Conservation (phyloP, 352 stramenopile genomes). For the Nothophytophthora sp. region DNA sequence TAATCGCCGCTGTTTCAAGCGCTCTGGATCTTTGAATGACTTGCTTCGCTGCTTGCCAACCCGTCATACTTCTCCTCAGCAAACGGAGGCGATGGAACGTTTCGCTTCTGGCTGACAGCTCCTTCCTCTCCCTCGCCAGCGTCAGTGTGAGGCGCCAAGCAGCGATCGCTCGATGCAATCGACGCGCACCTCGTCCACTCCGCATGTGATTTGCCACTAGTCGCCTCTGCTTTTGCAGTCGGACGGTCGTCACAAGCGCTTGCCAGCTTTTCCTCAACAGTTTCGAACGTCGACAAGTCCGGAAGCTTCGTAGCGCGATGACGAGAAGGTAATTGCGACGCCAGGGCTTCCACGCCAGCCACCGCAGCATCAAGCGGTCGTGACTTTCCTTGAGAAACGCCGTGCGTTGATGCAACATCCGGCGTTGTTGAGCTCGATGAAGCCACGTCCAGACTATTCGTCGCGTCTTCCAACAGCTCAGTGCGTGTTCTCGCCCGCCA, state of each 20-base stretch:
- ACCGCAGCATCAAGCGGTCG: constrained; percentile 11
- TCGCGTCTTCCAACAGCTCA: constrained; percentile 18
- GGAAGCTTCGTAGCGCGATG: constrained; percentile 1
- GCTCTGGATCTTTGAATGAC: background rate
- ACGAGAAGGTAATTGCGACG: constrained; percentile 2
- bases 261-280: constrained; percentile 13
- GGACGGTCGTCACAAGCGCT: constrained; percentile 11
- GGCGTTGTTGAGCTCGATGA: constrained; percentile 10
- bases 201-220: constrained; percentile 7
- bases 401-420: constrained; percentile 14
- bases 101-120: background rate
- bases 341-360: constrained; percentile 13
- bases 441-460: constrained; percentile 27
- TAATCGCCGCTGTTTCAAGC: constrained; percentile 5
- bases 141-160: constrained; percentile 7
- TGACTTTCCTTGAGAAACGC: constrained; percentile 23
- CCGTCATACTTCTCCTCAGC: background rate
- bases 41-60: constrained; percentile 15
- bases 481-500: constrained; percentile 1
- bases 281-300: background rate
- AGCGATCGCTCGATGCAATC: constrained; percentile 4
- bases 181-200: constrained; percentile 4
- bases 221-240: constrained; percentile 6
- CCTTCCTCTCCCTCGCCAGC: background rate
- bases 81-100: constrained; percentile 4